These are phyloP conservation scores for Tuctoria greenei DNA, from an alignment of 176 grass and related monocot genomes.

Conservation along the genomic window DNA sequence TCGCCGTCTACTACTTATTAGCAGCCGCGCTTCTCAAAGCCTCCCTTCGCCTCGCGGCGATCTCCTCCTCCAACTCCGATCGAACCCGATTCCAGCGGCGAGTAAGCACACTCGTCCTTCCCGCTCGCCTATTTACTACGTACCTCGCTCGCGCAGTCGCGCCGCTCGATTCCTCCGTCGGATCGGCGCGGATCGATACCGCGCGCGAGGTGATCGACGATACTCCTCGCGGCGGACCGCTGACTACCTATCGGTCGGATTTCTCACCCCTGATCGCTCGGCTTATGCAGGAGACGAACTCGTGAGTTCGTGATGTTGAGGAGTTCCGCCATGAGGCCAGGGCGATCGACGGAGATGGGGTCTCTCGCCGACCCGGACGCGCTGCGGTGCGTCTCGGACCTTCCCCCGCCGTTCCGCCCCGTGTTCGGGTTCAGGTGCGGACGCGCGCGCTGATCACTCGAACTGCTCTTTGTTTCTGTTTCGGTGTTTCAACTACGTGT, in stretches of 20 bases:
- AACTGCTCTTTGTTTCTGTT: not conserved
- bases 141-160: not conserved
- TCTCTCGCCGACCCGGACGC: slow-evolving; percentile 63
- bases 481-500: not conserved
- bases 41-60: not conserved
- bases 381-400: slow-evolving; percentile 57
- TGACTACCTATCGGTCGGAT: not conserved
- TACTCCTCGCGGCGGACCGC: not conserved
- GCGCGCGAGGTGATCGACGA: slow-evolving; percentile 32
- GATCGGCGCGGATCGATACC: not conserved
- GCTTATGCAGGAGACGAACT: slow-evolving; percentile 21
- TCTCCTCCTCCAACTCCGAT: no score
- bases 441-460: not conserved
- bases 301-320: not conserved
- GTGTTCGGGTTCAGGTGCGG: slow-evolving; percentile 81
- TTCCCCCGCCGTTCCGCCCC: slow-evolving; percentile 68
- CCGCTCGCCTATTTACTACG: not conserved
- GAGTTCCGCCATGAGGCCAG: not conserved
- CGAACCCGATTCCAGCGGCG: not conserved
- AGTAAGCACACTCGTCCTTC: not conserved
- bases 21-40: not conserved
- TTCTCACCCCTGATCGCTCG: slow-evolving; percentile 1
- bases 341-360: slow-evolving; percentile 38
- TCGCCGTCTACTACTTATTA: not conserved
- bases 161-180: not conserved